phyloP scores from a whole-genome alignment of 1,139 yeast genomes.

The Taphrina pruni region DNA sequence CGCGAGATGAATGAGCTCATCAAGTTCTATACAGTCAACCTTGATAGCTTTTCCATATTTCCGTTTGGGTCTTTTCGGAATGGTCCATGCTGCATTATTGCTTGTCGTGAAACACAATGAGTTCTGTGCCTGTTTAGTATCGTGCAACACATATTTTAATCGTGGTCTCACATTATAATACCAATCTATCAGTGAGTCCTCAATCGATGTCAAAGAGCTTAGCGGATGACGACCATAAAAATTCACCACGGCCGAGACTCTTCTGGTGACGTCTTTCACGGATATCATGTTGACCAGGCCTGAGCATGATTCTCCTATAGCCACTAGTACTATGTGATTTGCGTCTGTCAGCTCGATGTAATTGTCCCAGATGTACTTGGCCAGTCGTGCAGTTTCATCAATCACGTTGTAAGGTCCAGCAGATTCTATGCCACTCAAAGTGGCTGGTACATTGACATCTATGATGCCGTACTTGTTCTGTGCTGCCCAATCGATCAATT shows the following conservation, averaged over 20 bases:
- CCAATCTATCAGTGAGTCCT: conserved; percentile 39
- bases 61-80: conserved; percentile 32
- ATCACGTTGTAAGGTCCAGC: conserved; percentile 60
- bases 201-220: conserved; percentile 28
- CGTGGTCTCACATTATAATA: conserved; percentile 20
- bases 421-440: conserved; percentile 49
- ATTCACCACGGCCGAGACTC: conserved; percentile 37
- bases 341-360: conserved; percentile 69
- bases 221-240: conserved; percentile 30
- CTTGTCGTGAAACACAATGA: conserved; percentile 24
- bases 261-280: conserved; percentile 35
- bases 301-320: conserved; percentile 87
- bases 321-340: conserved; percentile 75
- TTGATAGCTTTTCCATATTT: conserved; percentile 27
- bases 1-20: conserved; percentile 16
- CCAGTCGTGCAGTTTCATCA: conserved; percentile 74
- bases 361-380: conserved; percentile 88
- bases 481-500: conserved; percentile 65
- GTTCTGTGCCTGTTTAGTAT: conserved; percentile 9
- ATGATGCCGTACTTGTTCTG: conserved; percentile 73
- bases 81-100: conserved; percentile 18
- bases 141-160: not conserved
- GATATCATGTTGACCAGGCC: conserved; percentile 78
- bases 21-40: conserved; percentile 11
- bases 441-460: conserved; percentile 76